Evolutionary conservation across 1,139 yeast species (phyloP).

Genomic region (Tardiomyces depauwii): DNA sequence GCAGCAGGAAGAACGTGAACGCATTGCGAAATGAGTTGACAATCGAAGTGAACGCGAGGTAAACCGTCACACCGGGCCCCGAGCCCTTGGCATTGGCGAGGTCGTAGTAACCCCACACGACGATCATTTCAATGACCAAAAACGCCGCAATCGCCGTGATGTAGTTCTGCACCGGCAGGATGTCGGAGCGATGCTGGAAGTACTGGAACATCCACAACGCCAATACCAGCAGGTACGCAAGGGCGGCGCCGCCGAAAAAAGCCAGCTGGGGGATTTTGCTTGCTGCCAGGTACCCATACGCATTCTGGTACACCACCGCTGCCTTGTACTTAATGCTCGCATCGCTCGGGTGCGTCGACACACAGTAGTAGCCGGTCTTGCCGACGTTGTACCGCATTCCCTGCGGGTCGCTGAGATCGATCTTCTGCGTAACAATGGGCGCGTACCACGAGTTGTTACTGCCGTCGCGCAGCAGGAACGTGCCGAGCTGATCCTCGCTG

Average conservation of each 20-base stretch:
- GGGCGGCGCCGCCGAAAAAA: slow-evolving; percentile 75
- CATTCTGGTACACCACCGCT: slow-evolving; percentile 69
- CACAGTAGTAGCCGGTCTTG: slow-evolving; percentile 85
- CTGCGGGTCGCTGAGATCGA: slow-evolving; percentile 48
- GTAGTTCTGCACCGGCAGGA: slow-evolving; percentile 84
- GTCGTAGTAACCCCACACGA: slow-evolving; percentile 89
- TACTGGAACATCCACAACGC: slow-evolving; percentile 79
- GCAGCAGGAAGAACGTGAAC: slow-evolving; percentile 75
- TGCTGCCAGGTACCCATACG: slow-evolving; percentile 83
- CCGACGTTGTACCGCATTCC: slow-evolving; percentile 53
- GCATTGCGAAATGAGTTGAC: slow-evolving; percentile 75
- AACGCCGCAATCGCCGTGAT: slow-evolving; percentile 76
- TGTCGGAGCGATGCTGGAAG: slow-evolving; percentile 75
- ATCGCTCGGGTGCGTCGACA: slow-evolving; percentile 47
- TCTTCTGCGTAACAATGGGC: slow-evolving; percentile 44
- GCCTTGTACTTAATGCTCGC: slow-evolving; percentile 43
- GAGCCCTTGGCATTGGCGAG: slow-evolving; percentile 55
- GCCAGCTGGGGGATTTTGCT: slow-evolving; percentile 87
- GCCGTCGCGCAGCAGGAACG: slow-evolving; percentile 40
- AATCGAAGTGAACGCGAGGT: slow-evolving; percentile 66
- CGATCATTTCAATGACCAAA: slow-evolving; percentile 72
- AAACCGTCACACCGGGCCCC: slow-evolving; percentile 51
- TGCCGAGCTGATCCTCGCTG: slow-evolving; percentile 41
- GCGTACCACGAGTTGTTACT: slow-evolving; percentile 34
- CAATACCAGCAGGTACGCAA: slow-evolving; percentile 72